Evolutionary conservation across 192 early-diverging fungal species (phyloP), one percentile per base, ranked within the genome.

Genomic region (Entomortierella beljakovae): DNA sequence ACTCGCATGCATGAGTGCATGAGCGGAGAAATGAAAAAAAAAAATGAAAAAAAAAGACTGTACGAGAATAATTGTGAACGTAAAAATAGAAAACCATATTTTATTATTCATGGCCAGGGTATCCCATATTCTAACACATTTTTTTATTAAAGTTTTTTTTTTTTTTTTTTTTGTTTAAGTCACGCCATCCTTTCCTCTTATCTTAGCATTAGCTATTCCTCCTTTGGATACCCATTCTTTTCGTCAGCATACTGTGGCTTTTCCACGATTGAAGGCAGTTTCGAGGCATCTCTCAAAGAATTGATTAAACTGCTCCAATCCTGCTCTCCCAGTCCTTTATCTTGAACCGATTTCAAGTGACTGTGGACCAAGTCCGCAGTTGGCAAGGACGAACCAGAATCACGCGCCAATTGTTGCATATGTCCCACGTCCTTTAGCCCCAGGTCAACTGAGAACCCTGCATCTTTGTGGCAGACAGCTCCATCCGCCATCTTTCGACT

Each of bases 401-500:
- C 79, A 10, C 67, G 46, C 6, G 82, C 88, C 53, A 89, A 49
- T 18, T 81, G 46, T 2, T 62, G 25, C 57, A 85, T 84, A 50
- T 86, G 85, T 6, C 75, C 66, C 3, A 83, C 80, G 69, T 87
- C 88, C 79, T 89, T 88, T 31, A 81, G 48, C n/a, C 76, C 79
- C 52, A 82, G 56, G 28, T 62, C 67, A 28, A 89, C 63, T 15
- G 84, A 68, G 16, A 89, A 89, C 5, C 72, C 67, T 4, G 80
- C 40, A n/a, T 88, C 64, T 34, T 75, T 74, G 29, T 59, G 31
- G 20, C n/a, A 26, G 4, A 61, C 46, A 9, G 43, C 34, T 38
- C 62, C 68, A 35, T 64, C 31, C 3, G 42, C 67, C 68, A 70
- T 70, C 67, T 70, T 70, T 55, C 57, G 65, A 25, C 65, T 63